Percentiles rank a stretch among this genome's conserved stretches.
Evolutionary conservation across 2,329 filamentous ascomycete species (phyloP).

Genomic region (Metarhizium robertsii): DNA sequence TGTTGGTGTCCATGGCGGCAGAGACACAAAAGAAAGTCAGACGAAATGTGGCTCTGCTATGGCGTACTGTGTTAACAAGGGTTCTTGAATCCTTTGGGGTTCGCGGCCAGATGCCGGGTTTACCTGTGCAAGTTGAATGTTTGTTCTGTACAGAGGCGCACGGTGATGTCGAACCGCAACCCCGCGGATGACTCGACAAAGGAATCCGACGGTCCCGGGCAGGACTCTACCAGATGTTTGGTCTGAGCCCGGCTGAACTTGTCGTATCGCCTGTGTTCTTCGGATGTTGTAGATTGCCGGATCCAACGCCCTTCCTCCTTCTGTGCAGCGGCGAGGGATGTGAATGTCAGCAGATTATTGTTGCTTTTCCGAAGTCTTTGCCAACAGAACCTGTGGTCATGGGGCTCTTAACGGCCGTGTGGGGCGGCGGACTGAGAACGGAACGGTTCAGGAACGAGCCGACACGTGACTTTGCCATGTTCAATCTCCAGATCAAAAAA

Average conservation of each 20-base stretch:
- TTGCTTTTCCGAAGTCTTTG: not conserved
- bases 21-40: not conserved
- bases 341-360: not conserved
- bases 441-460: not conserved
- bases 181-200: conserved; percentile 3
- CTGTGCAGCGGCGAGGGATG: not conserved
- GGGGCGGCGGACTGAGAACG: not conserved
- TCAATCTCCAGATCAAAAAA: too few species aligned
- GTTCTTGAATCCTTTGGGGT: not conserved
- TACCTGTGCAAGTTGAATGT: not conserved
- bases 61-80: not conserved
- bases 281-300: not conserved
- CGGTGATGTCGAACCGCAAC: not conserved
- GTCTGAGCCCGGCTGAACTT: not conserved
- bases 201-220: not conserved
- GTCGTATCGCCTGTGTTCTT: not conserved
- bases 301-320: not conserved
- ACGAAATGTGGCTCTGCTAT: not conserved
- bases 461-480: conserved; percentile 3
- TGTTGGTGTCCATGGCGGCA: conserved; percentile 9
- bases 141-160: not conserved
- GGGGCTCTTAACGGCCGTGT: conserved; percentile 1
- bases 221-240: not conserved
- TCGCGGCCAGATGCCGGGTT: not conserved
- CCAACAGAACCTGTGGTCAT: conserved; percentile 1